phyloP scores from a whole-genome alignment of 192 early-diverging fungal genomes.

The Backusella mclennaniae region DNA sequence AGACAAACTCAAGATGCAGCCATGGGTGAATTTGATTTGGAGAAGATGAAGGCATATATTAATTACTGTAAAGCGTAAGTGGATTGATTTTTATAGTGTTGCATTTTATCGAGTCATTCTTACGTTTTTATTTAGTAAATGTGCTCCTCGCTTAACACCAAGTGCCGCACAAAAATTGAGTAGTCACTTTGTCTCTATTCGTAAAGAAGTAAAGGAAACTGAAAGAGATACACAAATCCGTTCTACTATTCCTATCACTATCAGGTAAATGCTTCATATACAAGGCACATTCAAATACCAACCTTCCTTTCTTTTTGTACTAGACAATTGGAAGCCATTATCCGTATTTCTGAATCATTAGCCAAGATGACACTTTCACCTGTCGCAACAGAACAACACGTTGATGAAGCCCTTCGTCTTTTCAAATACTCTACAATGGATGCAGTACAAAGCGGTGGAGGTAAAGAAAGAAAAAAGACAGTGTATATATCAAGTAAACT shows the following conservation, averaged over 20 bases:
- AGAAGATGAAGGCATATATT: conserved; percentile 96
- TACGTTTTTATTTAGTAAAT: conserved; percentile 62
- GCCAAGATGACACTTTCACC: conserved; percentile 93
- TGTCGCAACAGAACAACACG: conserved; percentile 82
- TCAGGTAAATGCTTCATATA: conserved; percentile 51
- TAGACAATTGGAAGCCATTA: conserved; percentile 96
- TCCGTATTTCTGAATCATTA: conserved; percentile 96
- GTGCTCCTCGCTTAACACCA: conserved; percentile 85
- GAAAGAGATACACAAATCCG: conserved; percentile 70
- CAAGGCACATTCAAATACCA: too few species aligned
- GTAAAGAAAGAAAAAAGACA: conserved; percentile 36
- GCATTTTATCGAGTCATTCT: neutral
- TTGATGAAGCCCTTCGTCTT: conserved; percentile 95
- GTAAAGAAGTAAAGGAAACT: conserved; percentile 76
- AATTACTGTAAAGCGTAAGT: conserved; percentile 85
- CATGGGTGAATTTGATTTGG: conserved; percentile 85
- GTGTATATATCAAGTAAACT: neutral
- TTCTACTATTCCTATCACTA: conserved; percentile 94
- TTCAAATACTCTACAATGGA: conserved; percentile 98
- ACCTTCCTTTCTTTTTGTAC: too few species aligned
- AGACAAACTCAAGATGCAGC: conserved; percentile 59
- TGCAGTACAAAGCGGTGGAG: conserved; percentile 87
- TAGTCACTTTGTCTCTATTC: conserved; percentile 91
- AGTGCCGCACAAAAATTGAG: conserved; percentile 92
- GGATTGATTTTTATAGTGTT: neutral